Evolutionary conservation across 2,329 filamentous ascomycete genomes (phyloP), one percentile per base, ranked within the genome.

Genomic region (Talaromyces atroroseus): DNA sequence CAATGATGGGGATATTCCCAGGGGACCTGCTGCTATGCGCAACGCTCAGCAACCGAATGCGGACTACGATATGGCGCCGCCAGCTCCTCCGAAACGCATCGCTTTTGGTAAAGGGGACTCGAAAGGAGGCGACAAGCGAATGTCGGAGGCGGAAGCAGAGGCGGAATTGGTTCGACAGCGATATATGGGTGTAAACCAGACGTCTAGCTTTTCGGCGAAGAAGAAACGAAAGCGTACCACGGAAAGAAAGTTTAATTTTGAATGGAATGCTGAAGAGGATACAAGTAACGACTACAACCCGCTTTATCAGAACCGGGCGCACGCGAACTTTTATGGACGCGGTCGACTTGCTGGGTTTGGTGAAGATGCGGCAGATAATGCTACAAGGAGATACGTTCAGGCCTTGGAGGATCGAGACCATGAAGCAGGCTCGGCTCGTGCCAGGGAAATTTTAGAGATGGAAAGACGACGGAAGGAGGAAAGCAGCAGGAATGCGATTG

Each of bases 171-270:
- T 90, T 59, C 82, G 89, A 58, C 85, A 90, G 63, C 81, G 90
- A 60, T 99, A 99, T 68, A 92, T 97, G 82, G 94, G 94, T 2
- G 88, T 90, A 1, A 90, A 96, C 61, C 84, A 89, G 52, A 95
- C 94, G 62, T 92, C 88, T 4, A 95, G 83, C 38, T 96, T 97
- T 68, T 95, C 91, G 0, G 92, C 92, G 1, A 90, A 94, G 77
- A 99, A 97, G 81, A 97, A 97, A 78, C 83, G 92, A 56, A 88
- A 89, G 76, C 82, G 92, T 60, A 95, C 91, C 1, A 94, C 90
- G 1, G 92, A 96, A 68, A 90, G 92, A 74, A 97, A 99, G 71
- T 99, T 99, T 78, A 99, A 96, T 66, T 99, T 99, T 66, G 94
- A 95, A 65, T 99, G 94, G 94, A 95, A 96, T 64, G 82, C 85